Base-by-base conservation (phyloP, 306 rosid species). In the Trifolium subterraneum region DNA sequence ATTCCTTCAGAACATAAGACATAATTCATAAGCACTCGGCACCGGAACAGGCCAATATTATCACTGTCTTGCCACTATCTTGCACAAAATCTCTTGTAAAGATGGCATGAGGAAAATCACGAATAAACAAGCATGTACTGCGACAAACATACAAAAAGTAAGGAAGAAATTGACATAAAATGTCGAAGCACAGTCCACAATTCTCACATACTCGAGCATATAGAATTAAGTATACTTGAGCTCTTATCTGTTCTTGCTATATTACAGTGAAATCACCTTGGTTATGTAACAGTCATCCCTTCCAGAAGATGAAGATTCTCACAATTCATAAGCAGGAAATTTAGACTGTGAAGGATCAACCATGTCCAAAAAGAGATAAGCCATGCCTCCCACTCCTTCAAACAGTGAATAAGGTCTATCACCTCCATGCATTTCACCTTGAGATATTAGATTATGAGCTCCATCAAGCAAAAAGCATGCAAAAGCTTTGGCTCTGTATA, bases 401-500 rank as follows among this genome's bases (percentile, higher is more conserved):
- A 89, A 85, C 90, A 87, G 50, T 6, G 92, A 87, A 77, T 84
- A 78, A 35, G 87, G 90, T 66, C 70, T 73, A 81, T 89, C 88
- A 62, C 92, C 95, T 64, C 88, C 86, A 55, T 90, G 96, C 92
- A 86, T 79, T 71, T 84, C 87, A 20, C 92, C 92, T 58, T 35
- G 61, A 15, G 83, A 83, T 72, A 90, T 84, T 52, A 88, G 88
- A 74, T 68, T 82, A 79, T 74, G 89, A 59, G 89, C 90, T 81
- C 86, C 76, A 54, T 87, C 88, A 61, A 90, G 89, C 64, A 86
- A 72, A 78, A 87, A 90, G 70, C 89, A 84, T 61, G 89, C 80
- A 83, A 90, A 90, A 60, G 92, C 92, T 78, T 87, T 90, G 55
- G 92, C 92, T 71, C 73, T 84, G 82, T 86, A 87, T 36, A 90